A percentile compares a stretch with the other conserved stretches of the same genome.
These are phyloP conservation scores for Phytophthora syringae DNA, from an alignment of 352 stramenopile genomes.

Conservation along the genomic window DNA sequence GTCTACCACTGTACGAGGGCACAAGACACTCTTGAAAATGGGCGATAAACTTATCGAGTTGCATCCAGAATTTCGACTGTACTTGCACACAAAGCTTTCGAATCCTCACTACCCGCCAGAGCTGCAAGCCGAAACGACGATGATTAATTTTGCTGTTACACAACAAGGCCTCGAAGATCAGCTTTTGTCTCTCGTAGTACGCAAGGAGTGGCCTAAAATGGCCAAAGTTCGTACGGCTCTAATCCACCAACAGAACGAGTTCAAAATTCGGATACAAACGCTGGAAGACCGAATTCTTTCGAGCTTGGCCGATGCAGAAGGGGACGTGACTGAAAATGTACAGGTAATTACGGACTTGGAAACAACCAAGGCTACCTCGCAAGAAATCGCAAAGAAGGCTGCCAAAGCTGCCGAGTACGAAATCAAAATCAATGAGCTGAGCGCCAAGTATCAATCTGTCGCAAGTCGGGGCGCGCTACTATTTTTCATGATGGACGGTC, in stretches of 20 bases:
- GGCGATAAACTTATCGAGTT: slow-evolving; percentile 91
- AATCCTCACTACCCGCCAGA: slow-evolving; percentile 93
- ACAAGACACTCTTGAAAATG: slow-evolving; percentile 81
- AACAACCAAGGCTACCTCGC: slow-evolving; percentile 91
- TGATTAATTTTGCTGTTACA: slow-evolving; percentile 94
- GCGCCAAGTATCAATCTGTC: slow-evolving; percentile 93
- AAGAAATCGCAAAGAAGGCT: slow-evolving; percentile 84
- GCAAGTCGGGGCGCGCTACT: slow-evolving; percentile 92
- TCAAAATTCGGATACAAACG: slow-evolving; percentile 87
- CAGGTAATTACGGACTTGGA: slow-evolving; percentile 95
- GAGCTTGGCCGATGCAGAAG: slow-evolving; percentile 82
- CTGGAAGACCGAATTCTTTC: slow-evolving; percentile 92
- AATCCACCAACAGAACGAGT: slow-evolving; percentile 91
- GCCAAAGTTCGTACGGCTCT: slow-evolving; percentile 78
- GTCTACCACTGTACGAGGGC: slow-evolving; percentile 72
- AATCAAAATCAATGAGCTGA: slow-evolving; percentile 84
- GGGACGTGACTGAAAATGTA: slow-evolving; percentile 95
- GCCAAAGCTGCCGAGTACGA: slow-evolving; percentile 81
- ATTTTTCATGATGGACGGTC: slow-evolving; percentile 95
- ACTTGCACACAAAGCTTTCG: slow-evolving; percentile 93
- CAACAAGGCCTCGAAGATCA: slow-evolving; percentile 91
- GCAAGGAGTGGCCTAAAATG: slow-evolving; percentile 91
- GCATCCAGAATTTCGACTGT: slow-evolving; percentile 82
- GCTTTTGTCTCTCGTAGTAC: slow-evolving; percentile 85
- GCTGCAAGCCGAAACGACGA: slow-evolving; percentile 90